Base-by-base conservation (phyloP, 129 eudicot species). In the Flaveria sonorensis region DNA sequence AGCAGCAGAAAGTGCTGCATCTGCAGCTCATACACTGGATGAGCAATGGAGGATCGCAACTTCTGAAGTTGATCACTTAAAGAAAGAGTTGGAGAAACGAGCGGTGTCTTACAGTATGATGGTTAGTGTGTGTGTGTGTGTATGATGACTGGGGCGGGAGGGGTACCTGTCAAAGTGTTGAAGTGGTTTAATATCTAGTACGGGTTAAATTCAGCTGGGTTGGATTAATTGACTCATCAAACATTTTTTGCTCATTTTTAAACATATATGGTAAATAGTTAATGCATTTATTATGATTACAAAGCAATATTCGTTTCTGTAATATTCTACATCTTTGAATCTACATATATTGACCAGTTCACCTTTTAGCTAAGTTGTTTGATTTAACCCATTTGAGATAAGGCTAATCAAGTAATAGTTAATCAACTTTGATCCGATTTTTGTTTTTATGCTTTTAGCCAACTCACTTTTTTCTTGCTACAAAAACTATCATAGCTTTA, bases 21-120 rank as follows among this genome's bases (percentile, higher is more conserved):
- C 97, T 87, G 98, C 98, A 80, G 98, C 96, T 84, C 87, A 86
- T 80, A 94, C 88, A 1, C 87, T 94, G 97, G 88, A 94, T 78
- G 86, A 91, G 79, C 98, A 94, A 64, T 81, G 98, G 83, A 89
- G 89, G 85, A 80, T 87, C 63, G 93, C 90, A 67, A 78, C 77
- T 80, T 84, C 90, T n/a, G 96, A 94, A 79, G 82, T 87, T 72
- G 97, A 89, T 59, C 90, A 81, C 46, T 53, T 89, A 16, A 86
- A 77, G 73, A 84, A 81, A 74, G 90, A 87, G 52, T 83, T 83
- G 57, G 87, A 86, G 72, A 89, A 91, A 71, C 93, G 83, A 68
- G 62, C 86, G 43, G 82, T 79, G 64, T 85, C 86, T 45, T 84
- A 82, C 73, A 36, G 53, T 66, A 48, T 72, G 40, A 89, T 91